Evolutionary conservation across 2,329 filamentous ascomycete species (phyloP).

Genomic region (Talaromyces islandicus): DNA sequence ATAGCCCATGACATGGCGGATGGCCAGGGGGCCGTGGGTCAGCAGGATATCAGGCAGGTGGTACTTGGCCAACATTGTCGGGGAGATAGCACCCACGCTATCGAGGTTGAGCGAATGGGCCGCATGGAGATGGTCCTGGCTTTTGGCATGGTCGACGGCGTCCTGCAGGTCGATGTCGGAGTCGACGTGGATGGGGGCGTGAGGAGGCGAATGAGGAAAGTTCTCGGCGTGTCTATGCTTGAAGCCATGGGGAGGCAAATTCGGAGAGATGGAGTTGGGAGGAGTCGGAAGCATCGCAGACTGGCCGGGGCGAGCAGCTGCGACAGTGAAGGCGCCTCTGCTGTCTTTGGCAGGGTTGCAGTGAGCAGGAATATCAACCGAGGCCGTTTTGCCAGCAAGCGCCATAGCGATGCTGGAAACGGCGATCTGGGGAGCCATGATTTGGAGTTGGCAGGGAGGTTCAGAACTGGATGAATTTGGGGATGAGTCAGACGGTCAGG

Average conservation of each 20-base stretch:
- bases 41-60: conserved; percentile 88
- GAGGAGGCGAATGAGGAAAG: conserved; percentile 35
- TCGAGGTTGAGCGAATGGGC: conserved; percentile 52
- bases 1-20: conserved; percentile 92
- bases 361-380: conserved; percentile 44
- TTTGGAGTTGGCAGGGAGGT: conserved; percentile 14
- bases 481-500: conserved; percentile 10
- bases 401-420: conserved; percentile 45
- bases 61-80: conserved; percentile 76
- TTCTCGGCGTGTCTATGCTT: conserved; percentile 39
- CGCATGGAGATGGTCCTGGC: conserved; percentile 29
- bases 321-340: conserved; percentile 30
- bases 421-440: conserved; percentile 39
- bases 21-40: conserved; percentile 82
- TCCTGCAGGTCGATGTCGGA: conserved; percentile 85
- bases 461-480: not conserved
- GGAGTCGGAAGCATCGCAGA: conserved; percentile 67
- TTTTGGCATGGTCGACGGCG: conserved; percentile 47
- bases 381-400: conserved; percentile 45
- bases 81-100: conserved; percentile 75
- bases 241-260: conserved; percentile 73
- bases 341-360: conserved; percentile 27
- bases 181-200: conserved; percentile 55
- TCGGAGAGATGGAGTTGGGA: conserved; percentile 90
- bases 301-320: conserved; percentile 27